Conservation (phyloP, 1,139 yeast genomes). For the Schizosaccharomyces versatilis region DNA sequence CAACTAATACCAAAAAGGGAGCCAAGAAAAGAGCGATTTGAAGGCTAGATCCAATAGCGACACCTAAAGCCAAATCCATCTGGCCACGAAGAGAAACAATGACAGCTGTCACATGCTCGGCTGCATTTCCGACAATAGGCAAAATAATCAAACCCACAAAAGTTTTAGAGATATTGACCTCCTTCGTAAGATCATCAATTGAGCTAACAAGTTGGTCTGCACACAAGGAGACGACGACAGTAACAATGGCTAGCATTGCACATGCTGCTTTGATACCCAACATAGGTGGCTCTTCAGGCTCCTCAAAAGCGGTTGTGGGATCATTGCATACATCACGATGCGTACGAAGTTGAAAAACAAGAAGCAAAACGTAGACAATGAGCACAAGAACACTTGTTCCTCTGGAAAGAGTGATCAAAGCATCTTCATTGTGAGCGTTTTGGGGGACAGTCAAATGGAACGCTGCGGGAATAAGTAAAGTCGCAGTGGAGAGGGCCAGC, state of each 20-base stretch:
- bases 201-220: constrained; percentile 89
- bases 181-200: constrained; percentile 65
- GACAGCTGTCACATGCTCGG: constrained; percentile 92
- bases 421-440: constrained; percentile 20
- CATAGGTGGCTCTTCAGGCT: constrained; percentile 16
- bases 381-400: constrained; percentile 67
- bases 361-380: constrained; percentile 53
- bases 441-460: constrained; percentile 54
- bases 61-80: constrained; percentile 93
- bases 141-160: constrained; percentile 81
- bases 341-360: constrained; percentile 70
- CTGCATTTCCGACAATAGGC: constrained; percentile 96
- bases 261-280: constrained; percentile 13
- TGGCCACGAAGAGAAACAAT: constrained; percentile 87
- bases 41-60: constrained; percentile 89
- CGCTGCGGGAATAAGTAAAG: constrained; percentile 83
- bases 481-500: constrained; percentile 74
- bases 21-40: constrained; percentile 89
- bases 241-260: constrained; percentile 31
- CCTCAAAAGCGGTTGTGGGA: constrained; percentile 20
- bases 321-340: constrained; percentile 36
- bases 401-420: constrained; percentile 57
- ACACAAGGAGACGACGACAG: constrained; percentile 67
- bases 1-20: constrained; percentile 78
- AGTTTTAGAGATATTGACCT: constrained; percentile 75